Percentiles rank a stretch among this genome's conserved stretches.
phyloP scores from a whole-genome alignment of 345 rosid genomes.

The Geranium rotundifolium region DNA sequence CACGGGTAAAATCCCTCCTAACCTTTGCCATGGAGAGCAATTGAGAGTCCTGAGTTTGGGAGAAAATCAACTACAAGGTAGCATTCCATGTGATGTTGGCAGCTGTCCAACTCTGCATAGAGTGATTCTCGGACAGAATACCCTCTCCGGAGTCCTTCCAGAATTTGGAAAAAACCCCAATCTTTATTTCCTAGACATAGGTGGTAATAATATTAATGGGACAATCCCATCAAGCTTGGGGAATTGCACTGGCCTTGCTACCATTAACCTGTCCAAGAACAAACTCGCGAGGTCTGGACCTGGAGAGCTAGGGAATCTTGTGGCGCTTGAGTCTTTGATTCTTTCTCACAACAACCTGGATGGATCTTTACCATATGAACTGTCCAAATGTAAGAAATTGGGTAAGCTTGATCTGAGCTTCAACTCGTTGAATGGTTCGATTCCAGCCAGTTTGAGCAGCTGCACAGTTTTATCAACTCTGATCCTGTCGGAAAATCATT shows the following conservation, averaged over 20 bases:
- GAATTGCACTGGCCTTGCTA: constrained; percentile 32
- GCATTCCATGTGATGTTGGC: constrained; percentile 46
- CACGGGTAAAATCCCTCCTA: constrained; percentile 56
- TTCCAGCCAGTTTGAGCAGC: constrained; percentile 32
- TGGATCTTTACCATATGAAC: constrained; percentile 53
- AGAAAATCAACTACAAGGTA: constrained; percentile 44
- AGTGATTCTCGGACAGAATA: constrained; percentile 47
- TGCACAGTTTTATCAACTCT: constrained; percentile 47
- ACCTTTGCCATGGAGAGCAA: constrained; percentile 51
- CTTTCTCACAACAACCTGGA: constrained; percentile 50
- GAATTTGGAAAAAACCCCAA: constrained; percentile 32
- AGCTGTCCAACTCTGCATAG: constrained; percentile 46
- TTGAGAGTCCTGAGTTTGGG: constrained; percentile 45
- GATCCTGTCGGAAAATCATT: constrained; percentile 43
- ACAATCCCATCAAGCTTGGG: constrained; percentile 46
- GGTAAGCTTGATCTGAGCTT: constrained; percentile 45
- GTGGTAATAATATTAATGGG: constrained; percentile 48
- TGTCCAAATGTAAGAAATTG: constrained; percentile 35
- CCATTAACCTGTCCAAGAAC: constrained; percentile 50
- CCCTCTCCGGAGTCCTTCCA: constrained; percentile 48
- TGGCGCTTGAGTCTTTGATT: constrained; percentile 25
- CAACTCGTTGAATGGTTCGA: constrained; percentile 49
- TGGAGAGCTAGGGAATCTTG: constrained; percentile 41
- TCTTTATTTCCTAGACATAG: constrained; percentile 43
- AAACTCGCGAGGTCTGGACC: constrained; percentile 49